A percentile compares a stretch with the other conserved stretches of the same genome.
Conservation (phyloP, 108 stramenopile genomes). For the Seminavis robusta region DNA sequence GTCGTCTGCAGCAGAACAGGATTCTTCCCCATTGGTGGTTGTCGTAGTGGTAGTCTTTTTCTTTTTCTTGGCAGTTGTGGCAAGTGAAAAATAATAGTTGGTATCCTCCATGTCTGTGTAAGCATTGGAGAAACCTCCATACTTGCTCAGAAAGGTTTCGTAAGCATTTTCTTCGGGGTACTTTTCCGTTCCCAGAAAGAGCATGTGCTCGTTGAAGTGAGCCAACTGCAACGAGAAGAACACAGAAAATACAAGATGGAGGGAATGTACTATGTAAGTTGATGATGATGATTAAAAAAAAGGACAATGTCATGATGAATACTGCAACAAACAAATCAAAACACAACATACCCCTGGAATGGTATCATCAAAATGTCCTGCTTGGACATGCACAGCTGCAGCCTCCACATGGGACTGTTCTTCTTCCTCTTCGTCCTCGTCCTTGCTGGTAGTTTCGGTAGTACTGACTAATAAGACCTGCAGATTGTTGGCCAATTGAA, state of each 20-base stretch:
- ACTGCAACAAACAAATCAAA: neutral
- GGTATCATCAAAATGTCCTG: conserved; percentile 82
- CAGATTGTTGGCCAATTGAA: conserved; percentile 64
- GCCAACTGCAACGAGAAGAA: conserved; percentile 70
- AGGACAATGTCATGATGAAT: neutral
- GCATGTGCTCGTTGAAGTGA: conserved; percentile 94
- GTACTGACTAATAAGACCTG: conserved; percentile 61
- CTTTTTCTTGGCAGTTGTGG: too few relatives aligned
- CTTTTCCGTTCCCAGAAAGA: conserved; percentile 94
- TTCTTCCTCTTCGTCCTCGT: neutral
- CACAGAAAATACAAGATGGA: neutral
- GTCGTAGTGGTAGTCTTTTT: too few relatives aligned
- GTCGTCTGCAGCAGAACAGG: conserved; percentile 12
- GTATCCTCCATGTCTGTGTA: conserved; percentile 95
- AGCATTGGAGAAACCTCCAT: conserved; percentile 94
- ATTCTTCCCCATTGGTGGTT: conserved; percentile 18
- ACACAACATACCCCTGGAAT: conserved; percentile 5
- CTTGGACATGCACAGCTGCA: conserved; percentile 75
- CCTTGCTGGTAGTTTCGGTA: conserved; percentile 11
- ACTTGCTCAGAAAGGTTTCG: conserved; percentile 71
- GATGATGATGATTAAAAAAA: neutral
- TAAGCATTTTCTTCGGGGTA: conserved; percentile 93
- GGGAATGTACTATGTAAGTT: neutral
- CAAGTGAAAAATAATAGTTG: conserved; percentile 91
- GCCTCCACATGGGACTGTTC: conserved; percentile 59